These are phyloP conservation scores for Quercus bicolor DNA, from an alignment of 306 rosid species.

Conservation along the genomic window DNA sequence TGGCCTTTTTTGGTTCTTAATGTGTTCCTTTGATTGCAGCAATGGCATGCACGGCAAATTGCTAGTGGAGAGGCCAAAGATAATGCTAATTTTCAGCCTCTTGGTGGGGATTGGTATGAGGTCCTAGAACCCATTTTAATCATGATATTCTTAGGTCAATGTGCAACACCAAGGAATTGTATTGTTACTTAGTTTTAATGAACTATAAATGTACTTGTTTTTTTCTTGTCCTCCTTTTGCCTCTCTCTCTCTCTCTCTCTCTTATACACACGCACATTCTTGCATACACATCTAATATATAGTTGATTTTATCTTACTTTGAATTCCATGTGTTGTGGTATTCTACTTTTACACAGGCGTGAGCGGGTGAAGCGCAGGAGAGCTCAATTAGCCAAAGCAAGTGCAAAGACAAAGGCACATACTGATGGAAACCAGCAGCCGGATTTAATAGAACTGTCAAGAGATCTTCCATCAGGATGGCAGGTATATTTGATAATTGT, in stretches of 20 bases:
- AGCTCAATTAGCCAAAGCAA: conserved; percentile 52
- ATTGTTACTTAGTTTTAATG: background rate
- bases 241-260: no score
- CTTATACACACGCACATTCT: background rate
- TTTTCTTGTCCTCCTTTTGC: background rate
- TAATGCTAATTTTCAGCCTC: conserved; percentile 94
- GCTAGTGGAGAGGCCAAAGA: conserved; percentile 92
- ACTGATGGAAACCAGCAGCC: conserved; percentile 49
- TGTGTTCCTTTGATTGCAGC: conserved; percentile 36
- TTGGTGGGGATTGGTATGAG: conserved; percentile 91
- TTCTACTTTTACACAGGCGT: conserved; percentile 50
- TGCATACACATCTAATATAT: background rate
- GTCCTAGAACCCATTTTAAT: background rate
- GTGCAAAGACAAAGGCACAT: conserved; percentile 30
- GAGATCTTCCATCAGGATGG: conserved; percentile 81
- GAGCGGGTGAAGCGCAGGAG: conserved; percentile 85
- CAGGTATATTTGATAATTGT: conserved; percentile 42
- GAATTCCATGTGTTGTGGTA: background rate
- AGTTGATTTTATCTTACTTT: background rate
- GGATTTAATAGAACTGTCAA: conserved; percentile 50
- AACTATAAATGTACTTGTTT: background rate
- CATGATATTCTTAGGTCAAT: background rate
- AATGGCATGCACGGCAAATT: conserved; percentile 89
- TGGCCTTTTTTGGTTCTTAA: conserved; percentile 27
- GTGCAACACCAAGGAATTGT: background rate